Evolutionary conservation across 108 stramenopile genomes (phyloP).

Genomic region (Schizochytrium sp.): DNA sequence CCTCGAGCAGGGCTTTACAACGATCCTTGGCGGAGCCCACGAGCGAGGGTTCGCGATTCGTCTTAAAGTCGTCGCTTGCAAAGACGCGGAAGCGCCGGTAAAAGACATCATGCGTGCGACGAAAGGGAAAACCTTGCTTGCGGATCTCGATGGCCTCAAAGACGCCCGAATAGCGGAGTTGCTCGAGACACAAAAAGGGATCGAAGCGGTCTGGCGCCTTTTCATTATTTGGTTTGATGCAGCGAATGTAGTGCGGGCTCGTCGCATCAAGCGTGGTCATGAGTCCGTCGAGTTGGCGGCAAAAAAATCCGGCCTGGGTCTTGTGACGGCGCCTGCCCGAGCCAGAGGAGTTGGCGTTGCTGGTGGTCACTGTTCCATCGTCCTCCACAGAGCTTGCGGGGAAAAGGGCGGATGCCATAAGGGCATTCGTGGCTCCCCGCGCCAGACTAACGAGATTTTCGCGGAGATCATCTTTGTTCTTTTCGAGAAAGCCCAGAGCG

Average conservation of each 20-base stretch:
- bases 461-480: conserved; percentile 65
- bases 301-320: conserved; percentile 40
- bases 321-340: not conserved
- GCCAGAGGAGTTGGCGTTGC: not conserved
- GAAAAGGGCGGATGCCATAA: not conserved
- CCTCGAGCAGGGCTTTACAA: not conserved
- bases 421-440: not conserved
- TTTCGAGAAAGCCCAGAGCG: conserved; percentile 69
- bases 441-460: conserved; percentile 19
- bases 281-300: conserved; percentile 64
- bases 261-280: conserved; percentile 71
- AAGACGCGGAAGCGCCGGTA: conserved; percentile 22
- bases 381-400: not conserved
- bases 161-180: conserved; percentile 43
- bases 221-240: conserved; percentile 63
- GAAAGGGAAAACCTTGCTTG: conserved; percentile 39
- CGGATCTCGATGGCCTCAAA: conserved; percentile 47
- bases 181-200: conserved; percentile 41
- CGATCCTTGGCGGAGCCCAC: not conserved
- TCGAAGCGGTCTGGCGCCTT: conserved; percentile 65
- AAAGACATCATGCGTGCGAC: conserved; percentile 26
- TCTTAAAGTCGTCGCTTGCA: not conserved
- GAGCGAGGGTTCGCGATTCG: not conserved
- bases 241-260: conserved; percentile 72
- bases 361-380: not conserved